Base-by-base conservation (phyloP, 768 basidiomycete species). In the Leccinum barrowsii region DNA sequence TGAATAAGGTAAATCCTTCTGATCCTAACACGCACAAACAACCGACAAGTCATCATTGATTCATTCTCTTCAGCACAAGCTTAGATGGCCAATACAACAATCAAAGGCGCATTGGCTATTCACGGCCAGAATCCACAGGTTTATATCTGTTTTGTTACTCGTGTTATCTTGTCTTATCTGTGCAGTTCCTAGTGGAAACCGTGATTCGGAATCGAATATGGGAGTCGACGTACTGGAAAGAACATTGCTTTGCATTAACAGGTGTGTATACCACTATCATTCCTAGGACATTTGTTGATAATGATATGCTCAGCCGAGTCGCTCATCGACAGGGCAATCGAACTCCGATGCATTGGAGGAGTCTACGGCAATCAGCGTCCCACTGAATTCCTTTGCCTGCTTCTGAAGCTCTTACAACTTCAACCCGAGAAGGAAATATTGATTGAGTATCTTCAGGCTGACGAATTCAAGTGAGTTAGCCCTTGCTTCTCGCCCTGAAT, bases 81-180 rank as follows among this genome's bases (percentile, higher is more conserved):
- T 26, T 42, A 62, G 66, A 96, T 97, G 94, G 92, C 94, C 47
- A 96, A 94, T 72, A 93, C 92, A 30, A 95, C 94, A n/a, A 80
- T 94, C 59, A 79, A 81, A 54, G 94, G 94, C 24, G 93, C 94
- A 21, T 78, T 79, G 47, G 85, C 92, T n/a, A 89, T 98, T 65
- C 96, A 98, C 69, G 96, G 96, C 52, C 90, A 94, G 67, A 98
- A 98, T 75, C 95, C 95, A 11, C 95, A 98, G 82, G 95, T 94
- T 69, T 54, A 67, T 47, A n/a, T 15, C 15, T 8, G 13, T 2
- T n/a, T 13, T 37, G 22, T 51, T 58, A 19, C 52, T 19, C 1
- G 2, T 15, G 15, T 57, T 17, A 34, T 59, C 40, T 17, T 22
- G 34, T 64, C 69, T 63, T 60, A 64, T 69, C 61, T 66, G 7